Evolutionary conservation across 2,329 filamentous ascomycete species (phyloP), one percentile per base, ranked within the genome.

Genomic region (Pyrenophora seminiperda): DNA sequence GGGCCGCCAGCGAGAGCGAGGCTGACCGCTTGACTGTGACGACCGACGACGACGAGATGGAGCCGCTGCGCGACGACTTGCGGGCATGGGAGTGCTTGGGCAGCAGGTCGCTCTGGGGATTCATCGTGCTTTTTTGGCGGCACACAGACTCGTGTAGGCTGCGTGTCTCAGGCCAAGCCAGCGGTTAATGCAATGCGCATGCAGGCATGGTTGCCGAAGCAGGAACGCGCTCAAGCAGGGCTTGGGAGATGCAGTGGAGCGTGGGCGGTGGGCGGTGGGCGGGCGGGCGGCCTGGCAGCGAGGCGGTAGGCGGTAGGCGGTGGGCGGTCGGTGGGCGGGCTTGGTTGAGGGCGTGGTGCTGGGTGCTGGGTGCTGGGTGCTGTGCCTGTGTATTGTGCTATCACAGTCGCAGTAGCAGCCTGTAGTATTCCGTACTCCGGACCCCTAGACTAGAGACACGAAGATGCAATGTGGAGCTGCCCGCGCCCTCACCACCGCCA

Each of bases 31-130:
- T 73, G 61, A 77, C 62, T 6, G 75, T 74, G 48, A 70, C 63
- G 47, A 72, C 63, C 20, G 73, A 73, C 34, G 77, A 76, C 44
- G 76, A 77, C 36, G 76, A 77, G 34, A 74, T 57, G 24, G 77
- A 78, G 56, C 73, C 75, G 24, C 72, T 73, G 50, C 75, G 71
- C 58, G 76, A 75, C 32, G 67, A 66, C 47, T 54, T 59, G 59
- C 64, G 70, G 59, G 51, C 55, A 57, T 55, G 54, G 36, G 39
- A 49, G 46, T 48, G 44, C 43, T 50, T 45, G 34, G 49, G 45
- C 20, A 37, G 36, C 14, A 31, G 3, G 9, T 58, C 47, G 51
- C 33, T 56, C 49, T 55, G 58, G 44, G 63, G 54, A 49, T 62
- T 69, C 63, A 66, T 70, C 59, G 51, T 58, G 54, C 22, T 27